Conservation (phyloP, 352 stramenopile genomes). For the Pythium dissotocum region DNA sequence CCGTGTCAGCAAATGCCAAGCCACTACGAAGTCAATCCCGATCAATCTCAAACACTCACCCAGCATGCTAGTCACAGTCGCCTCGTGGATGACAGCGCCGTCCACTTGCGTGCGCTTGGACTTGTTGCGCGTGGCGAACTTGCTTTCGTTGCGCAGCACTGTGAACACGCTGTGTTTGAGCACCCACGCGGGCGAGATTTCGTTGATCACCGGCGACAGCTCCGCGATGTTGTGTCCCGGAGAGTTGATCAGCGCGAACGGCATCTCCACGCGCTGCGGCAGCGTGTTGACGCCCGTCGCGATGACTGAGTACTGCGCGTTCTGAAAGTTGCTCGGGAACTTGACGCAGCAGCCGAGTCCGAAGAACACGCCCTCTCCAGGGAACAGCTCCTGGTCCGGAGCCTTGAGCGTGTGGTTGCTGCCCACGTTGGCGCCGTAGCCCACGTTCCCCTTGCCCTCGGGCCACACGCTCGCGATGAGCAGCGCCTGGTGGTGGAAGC, state of each 20-base stretch:
- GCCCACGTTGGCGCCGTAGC: constrained; percentile 95
- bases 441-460: constrained; percentile 92
- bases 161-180: constrained; percentile 90
- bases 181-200: constrained; percentile 90
- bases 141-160: constrained; percentile 87
- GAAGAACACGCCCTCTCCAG: constrained; percentile 96
- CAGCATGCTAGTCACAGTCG: constrained; percentile 83
- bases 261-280: constrained; percentile 85
- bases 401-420: constrained; percentile 96
- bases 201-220: constrained; percentile 82
- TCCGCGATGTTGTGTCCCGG: constrained; percentile 71
- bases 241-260: constrained; percentile 78
- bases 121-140: constrained; percentile 83
- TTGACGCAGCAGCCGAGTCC: constrained; percentile 93
- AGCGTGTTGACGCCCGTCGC: constrained; percentile 91
- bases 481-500: constrained; percentile 94
- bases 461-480: constrained; percentile 93
- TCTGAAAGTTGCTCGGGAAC: constrained; percentile 93
- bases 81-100: constrained; percentile 60
- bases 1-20: not conserved
- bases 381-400: constrained; percentile 88
- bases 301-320: constrained; percentile 93
- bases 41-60: constrained; percentile 24
- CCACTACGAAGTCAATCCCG: not conserved
- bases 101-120: constrained; percentile 71